Evolutionary conservation across 805 yeast genomes (phyloP).

Genomic region (Spathaspora sp.): DNA sequence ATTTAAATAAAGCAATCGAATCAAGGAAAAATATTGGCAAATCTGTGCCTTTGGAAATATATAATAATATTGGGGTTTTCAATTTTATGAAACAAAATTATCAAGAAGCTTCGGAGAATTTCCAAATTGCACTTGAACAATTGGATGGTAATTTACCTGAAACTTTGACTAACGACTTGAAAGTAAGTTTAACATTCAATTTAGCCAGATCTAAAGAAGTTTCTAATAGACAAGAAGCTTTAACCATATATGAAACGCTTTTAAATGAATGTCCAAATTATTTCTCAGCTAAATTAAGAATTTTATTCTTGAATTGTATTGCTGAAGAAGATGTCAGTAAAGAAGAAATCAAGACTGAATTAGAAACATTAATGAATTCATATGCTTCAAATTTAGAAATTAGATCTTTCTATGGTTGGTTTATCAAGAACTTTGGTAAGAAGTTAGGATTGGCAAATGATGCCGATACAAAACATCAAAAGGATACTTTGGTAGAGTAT

Average conservation of each 20-base stretch:
- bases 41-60: conserved; percentile 53
- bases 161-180: conserved; percentile 30
- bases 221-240: conserved; percentile 34
- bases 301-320: conserved; percentile 53
- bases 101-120: conserved; percentile 54
- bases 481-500: conserved; percentile 74
- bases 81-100: conserved; percentile 62
- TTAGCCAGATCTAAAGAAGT: conserved; percentile 71
- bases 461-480: conserved; percentile 74
- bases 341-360: conserved; percentile 48
- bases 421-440: conserved; percentile 56
- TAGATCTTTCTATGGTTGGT: conserved; percentile 93
- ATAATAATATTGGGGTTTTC: conserved; percentile 84
- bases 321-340: conserved; percentile 38
- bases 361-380: conserved; percentile 50
- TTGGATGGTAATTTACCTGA: conserved; percentile 23
- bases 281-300: conserved; percentile 70
- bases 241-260: conserved; percentile 51
- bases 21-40: conserved; percentile 40
- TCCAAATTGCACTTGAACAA: conserved; percentile 46
- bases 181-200: conserved; percentile 49
- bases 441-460: conserved; percentile 47
- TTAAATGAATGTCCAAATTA: conserved; percentile 63
- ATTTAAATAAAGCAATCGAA: conserved; percentile 59
- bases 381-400: conserved; percentile 69